A percentile compares a stretch with the other conserved stretches of the same genome.
Evolutionary conservation across 371 early-diverging fungal genomes (phyloP).

Genomic region (Basidiobolus meristosporus): DNA sequence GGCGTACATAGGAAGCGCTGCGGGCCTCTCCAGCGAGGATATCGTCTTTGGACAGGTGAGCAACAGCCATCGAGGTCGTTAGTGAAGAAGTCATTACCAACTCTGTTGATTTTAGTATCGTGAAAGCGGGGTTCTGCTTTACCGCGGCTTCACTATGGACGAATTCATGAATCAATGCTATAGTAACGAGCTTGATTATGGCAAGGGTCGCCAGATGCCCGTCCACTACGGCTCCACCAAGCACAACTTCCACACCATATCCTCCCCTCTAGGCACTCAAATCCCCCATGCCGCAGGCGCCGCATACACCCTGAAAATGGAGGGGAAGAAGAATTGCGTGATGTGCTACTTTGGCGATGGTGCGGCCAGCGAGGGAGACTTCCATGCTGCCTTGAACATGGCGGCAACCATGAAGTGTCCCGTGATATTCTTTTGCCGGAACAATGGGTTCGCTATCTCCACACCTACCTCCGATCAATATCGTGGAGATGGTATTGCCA

Average conservation of each 20-base stretch:
- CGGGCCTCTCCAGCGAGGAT: slow-evolving; percentile 67
- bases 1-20: slow-evolving; percentile 81
- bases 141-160: slow-evolving; percentile 84
- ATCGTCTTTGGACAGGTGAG: slow-evolving; percentile 76
- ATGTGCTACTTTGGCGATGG: slow-evolving; percentile 97
- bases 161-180: slow-evolving; percentile 94
- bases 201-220: slow-evolving; percentile 97
- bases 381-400: slow-evolving; percentile 94
- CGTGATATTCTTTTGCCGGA: slow-evolving; percentile 89
- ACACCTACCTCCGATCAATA: slow-evolving; percentile 91
- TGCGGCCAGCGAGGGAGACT: slow-evolving; percentile 94
- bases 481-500: slow-evolving; percentile 80
- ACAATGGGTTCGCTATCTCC: slow-evolving; percentile 97
- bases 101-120: slow-evolving; percentile 46
- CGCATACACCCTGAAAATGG: slow-evolving; percentile 83
- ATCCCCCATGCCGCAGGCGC: slow-evolving; percentile 97
- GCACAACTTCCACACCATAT: slow-evolving; percentile 87
- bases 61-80: background rate
- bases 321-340: slow-evolving; percentile 51
- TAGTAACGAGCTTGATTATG: slow-evolving; percentile 67
- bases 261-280: slow-evolving; percentile 91
- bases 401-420: slow-evolving; percentile 84
- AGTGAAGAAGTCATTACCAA: background rate
- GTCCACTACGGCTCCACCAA: slow-evolving; percentile 83
- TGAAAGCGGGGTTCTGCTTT: slow-evolving; percentile 80